These are phyloP conservation scores for Cenococcum geophilum DNA, from an alignment of 495 filamentous ascomycete genomes.

Conservation along the genomic window DNA sequence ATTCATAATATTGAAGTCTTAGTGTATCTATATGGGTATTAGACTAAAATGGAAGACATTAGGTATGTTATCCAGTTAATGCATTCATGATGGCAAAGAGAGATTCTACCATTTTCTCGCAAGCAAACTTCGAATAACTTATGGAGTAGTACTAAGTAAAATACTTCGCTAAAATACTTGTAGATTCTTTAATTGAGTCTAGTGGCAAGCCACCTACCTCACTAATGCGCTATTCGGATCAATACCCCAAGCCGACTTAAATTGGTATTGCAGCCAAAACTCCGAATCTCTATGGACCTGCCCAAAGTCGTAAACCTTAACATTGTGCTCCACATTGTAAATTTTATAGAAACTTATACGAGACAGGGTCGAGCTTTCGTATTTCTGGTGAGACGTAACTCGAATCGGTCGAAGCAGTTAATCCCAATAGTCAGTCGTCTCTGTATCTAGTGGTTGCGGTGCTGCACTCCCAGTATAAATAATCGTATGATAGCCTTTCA, in stretches of 20 bases:
- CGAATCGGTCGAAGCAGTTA: slow-evolving; percentile 8
- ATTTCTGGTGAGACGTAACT: slow-evolving; percentile 2
- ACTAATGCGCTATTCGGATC: not conserved
- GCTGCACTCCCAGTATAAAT: slow-evolving; percentile 24
- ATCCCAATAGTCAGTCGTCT: not conserved
- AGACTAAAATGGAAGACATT: too few relatives aligned
- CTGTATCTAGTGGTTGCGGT: not conserved
- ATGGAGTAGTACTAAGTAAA: too few relatives aligned
- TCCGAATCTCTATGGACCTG: not conserved
- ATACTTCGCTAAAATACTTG: too few relatives aligned
- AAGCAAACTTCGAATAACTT: too few relatives aligned
- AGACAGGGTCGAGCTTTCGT: slow-evolving; percentile 28
- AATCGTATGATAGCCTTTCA: slow-evolving; percentile 29
- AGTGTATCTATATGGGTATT: too few relatives aligned
- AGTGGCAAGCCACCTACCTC: too few relatives aligned
- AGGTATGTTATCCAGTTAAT: too few relatives aligned
- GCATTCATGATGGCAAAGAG: too few relatives aligned
- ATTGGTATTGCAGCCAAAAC: not conserved
- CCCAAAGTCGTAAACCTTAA: slow-evolving; percentile 42
- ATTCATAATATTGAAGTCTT: too few relatives aligned
- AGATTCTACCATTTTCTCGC: too few relatives aligned
- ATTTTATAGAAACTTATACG: slow-evolving; percentile 46
- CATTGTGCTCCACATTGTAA: slow-evolving; percentile 46
- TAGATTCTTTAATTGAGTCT: too few relatives aligned
- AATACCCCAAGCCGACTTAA: not conserved